Evolutionary conservation across 257 asterid species (phyloP).

Genomic region (Hygrophila difformis): DNA sequence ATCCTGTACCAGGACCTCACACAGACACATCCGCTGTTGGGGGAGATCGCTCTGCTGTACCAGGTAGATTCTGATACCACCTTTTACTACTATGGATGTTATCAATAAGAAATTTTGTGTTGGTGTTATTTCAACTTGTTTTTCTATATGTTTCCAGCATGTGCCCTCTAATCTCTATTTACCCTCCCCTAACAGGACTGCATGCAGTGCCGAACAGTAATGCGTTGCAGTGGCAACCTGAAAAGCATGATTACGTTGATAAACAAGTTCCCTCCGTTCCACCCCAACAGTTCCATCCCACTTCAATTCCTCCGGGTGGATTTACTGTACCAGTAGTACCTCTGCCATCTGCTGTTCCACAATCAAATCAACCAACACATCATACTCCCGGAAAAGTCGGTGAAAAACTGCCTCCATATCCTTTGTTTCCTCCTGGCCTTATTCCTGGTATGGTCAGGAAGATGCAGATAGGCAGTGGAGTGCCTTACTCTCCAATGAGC

Average conservation of each 20-base stretch:
- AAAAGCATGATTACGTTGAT: slow-evolving; percentile 39
- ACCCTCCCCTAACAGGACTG: slow-evolving; percentile 27
- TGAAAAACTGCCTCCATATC: slow-evolving; percentile 77
- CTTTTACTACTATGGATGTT: slow-evolving; percentile 1
- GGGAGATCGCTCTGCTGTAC: slow-evolving; percentile 41
- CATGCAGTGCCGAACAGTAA: slow-evolving; percentile 35
- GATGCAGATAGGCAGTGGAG: slow-evolving; percentile 99
- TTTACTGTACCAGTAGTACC: slow-evolving; percentile 38
- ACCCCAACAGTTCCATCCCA: slow-evolving; percentile 56
- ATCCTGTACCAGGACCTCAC: slow-evolving; percentile 45
- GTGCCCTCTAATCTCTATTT: background rate
- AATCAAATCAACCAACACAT: slow-evolving; percentile 38
- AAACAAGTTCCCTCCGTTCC: slow-evolving; percentile 52
- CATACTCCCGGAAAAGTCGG: slow-evolving; percentile 34
- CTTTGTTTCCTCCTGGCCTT: slow-evolving; percentile 93
- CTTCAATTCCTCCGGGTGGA: slow-evolving; percentile 39
- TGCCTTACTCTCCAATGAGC: slow-evolving; percentile 94
- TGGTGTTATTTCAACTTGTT: too few relatives aligned
- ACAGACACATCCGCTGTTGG: slow-evolving; percentile 32
- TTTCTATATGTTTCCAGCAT: too few relatives aligned
- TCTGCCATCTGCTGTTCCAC: slow-evolving; percentile 41
- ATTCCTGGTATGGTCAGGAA: slow-evolving; percentile 97
- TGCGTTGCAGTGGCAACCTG: slow-evolving; percentile 47
- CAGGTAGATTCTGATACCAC: slow-evolving; percentile 33
- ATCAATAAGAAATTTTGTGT: slow-evolving; percentile 4